Percentiles rank a stretch among this genome's conserved stretches.
These are phyloP conservation scores for Nymphaea thermarum DNA, from an alignment of 164 flowering plant genomes.

Conservation along the genomic window DNA sequence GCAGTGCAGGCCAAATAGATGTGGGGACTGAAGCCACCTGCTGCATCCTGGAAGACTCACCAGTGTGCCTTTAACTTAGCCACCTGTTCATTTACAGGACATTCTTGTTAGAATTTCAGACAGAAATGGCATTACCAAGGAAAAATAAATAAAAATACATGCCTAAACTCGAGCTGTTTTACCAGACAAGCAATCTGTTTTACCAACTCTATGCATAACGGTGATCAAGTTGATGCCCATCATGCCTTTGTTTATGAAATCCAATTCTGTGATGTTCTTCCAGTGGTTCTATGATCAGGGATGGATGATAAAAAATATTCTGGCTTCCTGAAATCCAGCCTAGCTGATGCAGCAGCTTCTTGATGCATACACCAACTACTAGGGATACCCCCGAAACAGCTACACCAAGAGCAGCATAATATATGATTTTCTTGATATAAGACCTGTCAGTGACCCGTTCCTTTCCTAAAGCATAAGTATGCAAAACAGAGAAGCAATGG, in stretches of 20 bases:
- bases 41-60: slow-evolving; percentile 13
- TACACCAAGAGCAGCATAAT: slow-evolving; percentile 15
- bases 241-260: too few relatives aligned
- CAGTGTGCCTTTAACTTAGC: slow-evolving; percentile 63
- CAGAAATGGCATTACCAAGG: not conserved
- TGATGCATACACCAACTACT: slow-evolving; percentile 18
- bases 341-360: slow-evolving; percentile 13
- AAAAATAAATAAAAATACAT: not conserved
- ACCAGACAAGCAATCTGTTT: slow-evolving; percentile 49
- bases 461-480: slow-evolving; percentile 26
- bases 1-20: too few relatives aligned
- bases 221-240: too few relatives aligned
- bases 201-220: too few relatives aligned
- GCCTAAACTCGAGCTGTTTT: slow-evolving; percentile 1
- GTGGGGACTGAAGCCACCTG: too few relatives aligned
- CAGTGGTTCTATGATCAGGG: too few relatives aligned
- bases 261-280: too few relatives aligned
- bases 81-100: slow-evolving; percentile 15
- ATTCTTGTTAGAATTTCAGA: not conserved
- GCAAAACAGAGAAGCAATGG: slow-evolving; percentile 33
- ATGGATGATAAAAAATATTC: too few relatives aligned
- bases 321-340: slow-evolving; percentile 1
- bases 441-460: slow-evolving; percentile 16
- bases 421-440: slow-evolving; percentile 19
- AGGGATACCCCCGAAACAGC: slow-evolving; percentile 25